Evolutionary conservation across 2,329 filamentous ascomycete species (phyloP), one percentile per base, ranked within the genome.

Genomic region (Magnaporthiopsis poae): DNA sequence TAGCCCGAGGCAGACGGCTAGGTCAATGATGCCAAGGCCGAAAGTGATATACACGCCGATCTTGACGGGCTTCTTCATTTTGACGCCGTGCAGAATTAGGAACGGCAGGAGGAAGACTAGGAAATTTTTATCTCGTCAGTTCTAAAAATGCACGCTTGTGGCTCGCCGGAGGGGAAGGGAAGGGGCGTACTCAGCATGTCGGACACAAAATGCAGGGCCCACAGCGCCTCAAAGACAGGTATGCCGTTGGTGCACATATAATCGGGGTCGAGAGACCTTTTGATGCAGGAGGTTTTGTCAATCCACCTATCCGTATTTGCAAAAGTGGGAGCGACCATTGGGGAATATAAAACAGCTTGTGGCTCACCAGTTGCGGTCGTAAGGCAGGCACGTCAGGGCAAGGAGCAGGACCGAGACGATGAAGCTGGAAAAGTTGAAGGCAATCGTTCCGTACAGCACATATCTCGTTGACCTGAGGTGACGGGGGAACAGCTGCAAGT

Each of bases 81-180:
- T 33, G 31, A 62, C 36, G 25, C 61, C 61, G 15, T 36, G 21
- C 15, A 62, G 12, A 5, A 62, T 62, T 21, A 62, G 36, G 31
- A 62, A 62, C 5, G 61, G 61, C 21, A 62, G 61, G 18, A 21
- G 31, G 36, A 35, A 62, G 25, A 62, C 61, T 62, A 31, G 31
- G 31, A 31, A 31, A 31, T 31, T 31, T 31, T 7, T 7, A 7
- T 31, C 31, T 31, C 31, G 31, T 31, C 3, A 31, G 31, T 31
- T 31, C 31, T 31, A 31, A 31, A 31, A 31, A 31, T 31, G 31
- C 31, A 4, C 31, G 31, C 31, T 31, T 31, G 31, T 31, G 31
- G 31, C 31, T 31, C 31, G 31, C 5, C 5, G 3, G 31, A 31
- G 31, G 5, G 31, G 31, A 31, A 7, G 31, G 39, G 18, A 15